Evolutionary conservation across 1,284 basidiomycete genomes (phyloP).

Genomic region (Ganoderma lingzhi): DNA sequence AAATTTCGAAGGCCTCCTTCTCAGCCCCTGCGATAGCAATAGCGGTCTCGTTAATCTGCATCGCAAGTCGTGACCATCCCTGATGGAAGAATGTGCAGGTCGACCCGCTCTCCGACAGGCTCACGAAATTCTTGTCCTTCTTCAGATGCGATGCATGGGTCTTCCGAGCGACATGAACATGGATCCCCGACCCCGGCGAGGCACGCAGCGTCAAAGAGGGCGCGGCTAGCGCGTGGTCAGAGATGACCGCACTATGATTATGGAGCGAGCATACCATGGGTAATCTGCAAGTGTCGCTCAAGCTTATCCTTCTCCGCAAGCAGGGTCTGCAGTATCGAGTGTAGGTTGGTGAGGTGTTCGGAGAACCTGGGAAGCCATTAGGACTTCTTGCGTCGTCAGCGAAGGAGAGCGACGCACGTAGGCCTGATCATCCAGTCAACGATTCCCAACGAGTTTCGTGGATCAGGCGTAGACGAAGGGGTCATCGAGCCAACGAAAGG

Average conservation of each 20-base stretch:
- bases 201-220: slow-evolving; percentile 77
- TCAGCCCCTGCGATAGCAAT: slow-evolving; percentile 66
- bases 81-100: slow-evolving; percentile 78
- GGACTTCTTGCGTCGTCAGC: slow-evolving; percentile 8
- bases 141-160: slow-evolving; percentile 62
- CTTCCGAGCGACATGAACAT: slow-evolving; percentile 75
- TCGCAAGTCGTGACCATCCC: slow-evolving; percentile 83
- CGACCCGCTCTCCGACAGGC: slow-evolving; percentile 66
- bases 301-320: slow-evolving; percentile 57
- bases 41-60: slow-evolving; percentile 66
- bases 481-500: not conserved
- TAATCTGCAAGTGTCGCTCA: slow-evolving; percentile 59
- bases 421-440: slow-evolving; percentile 72
- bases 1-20: slow-evolving; percentile 71
- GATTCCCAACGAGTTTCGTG: slow-evolving; percentile 30
- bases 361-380: slow-evolving; percentile 68
- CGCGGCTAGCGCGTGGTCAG: slow-evolving; percentile 53
- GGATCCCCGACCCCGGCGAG: slow-evolving; percentile 73
- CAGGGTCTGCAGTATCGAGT: slow-evolving; percentile 57
- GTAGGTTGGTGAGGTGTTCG: slow-evolving; percentile 59
- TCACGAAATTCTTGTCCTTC: slow-evolving; percentile 57
- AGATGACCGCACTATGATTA: slow-evolving; percentile 9
- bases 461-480: slow-evolving; percentile 29
- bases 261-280: slow-evolving; percentile 53
- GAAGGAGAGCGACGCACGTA: slow-evolving; percentile 55